A percentile compares a stretch with the other conserved stretches of the same genome.
Evolutionary conservation across 2,329 filamentous ascomycete genomes (phyloP).

Genomic region (Aspergillus fischeri): DNA sequence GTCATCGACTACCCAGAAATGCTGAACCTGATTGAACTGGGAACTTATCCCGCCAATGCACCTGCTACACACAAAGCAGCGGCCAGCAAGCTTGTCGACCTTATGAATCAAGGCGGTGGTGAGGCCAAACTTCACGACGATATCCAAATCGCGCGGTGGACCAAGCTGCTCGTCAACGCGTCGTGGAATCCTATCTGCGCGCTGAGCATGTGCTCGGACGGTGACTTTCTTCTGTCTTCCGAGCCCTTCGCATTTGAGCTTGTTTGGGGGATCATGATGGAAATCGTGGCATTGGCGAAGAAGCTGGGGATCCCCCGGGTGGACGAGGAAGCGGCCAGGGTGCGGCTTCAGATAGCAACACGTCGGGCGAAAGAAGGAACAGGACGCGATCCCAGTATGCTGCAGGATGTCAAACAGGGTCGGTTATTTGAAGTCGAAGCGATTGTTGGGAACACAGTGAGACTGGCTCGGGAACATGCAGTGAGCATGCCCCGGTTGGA

Average conservation of each 20-base stretch:
- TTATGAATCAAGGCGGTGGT: slow-evolving; percentile 43
- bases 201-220: slow-evolving; percentile 51
- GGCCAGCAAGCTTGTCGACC: slow-evolving; percentile 36
- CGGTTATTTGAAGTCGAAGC: slow-evolving; percentile 49
- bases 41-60: slow-evolving; percentile 43
- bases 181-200: slow-evolving; percentile 60
- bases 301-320: slow-evolving; percentile 38
- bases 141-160: slow-evolving; percentile 56
- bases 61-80: slow-evolving; percentile 23
- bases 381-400: slow-evolving; percentile 49
- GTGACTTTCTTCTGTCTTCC: slow-evolving; percentile 46
- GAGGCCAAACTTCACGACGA: slow-evolving; percentile 50
- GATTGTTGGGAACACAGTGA: slow-evolving; percentile 46
- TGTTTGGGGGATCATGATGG: slow-evolving; percentile 42
- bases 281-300: slow-evolving; percentile 41
- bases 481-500: slow-evolving; percentile 42
- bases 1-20: slow-evolving; percentile 43
- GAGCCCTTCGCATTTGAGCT: slow-evolving; percentile 30
- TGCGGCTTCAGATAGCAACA: slow-evolving; percentile 36
- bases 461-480: slow-evolving; percentile 37
- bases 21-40: slow-evolving; percentile 48
- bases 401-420: slow-evolving; percentile 43
- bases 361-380: slow-evolving; percentile 29
- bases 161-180: slow-evolving; percentile 59
- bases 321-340: slow-evolving; percentile 33